Evolutionary conservation across 495 filamentous ascomycete genomes (phyloP).

Genomic region (Amorphotheca resinae): DNA sequence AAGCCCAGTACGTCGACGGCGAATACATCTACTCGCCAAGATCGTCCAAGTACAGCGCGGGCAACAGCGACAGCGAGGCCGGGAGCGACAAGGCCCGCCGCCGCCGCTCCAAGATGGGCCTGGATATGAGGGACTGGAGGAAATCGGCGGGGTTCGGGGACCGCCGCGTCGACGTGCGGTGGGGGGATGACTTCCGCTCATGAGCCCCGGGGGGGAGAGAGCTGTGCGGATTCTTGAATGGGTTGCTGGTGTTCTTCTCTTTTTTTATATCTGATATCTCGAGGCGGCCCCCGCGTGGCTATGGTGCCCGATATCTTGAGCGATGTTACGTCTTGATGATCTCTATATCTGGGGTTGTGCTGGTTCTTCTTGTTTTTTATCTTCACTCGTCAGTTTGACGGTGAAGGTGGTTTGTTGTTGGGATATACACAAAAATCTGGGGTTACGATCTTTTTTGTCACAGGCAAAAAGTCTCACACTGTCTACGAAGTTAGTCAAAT

Average conservation of each 20-base stretch:
- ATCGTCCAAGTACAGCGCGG: slow-evolving; percentile 12
- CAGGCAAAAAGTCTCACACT: too few relatives aligned
- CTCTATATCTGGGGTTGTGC: too few relatives aligned
- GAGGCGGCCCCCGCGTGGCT: too few relatives aligned
- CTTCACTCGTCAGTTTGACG: too few relatives aligned
- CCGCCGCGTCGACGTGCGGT: slow-evolving; percentile 14
- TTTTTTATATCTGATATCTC: too few relatives aligned
- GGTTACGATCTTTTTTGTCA: too few relatives aligned
- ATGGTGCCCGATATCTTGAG: slow-evolving; percentile 1
- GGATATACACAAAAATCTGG: too few relatives aligned
- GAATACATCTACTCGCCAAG: slow-evolving; percentile 60
- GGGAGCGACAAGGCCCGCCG: slow-evolving; percentile 24
- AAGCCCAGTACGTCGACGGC: slow-evolving; percentile 81
- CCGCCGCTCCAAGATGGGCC: slow-evolving; percentile 13
- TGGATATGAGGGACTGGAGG: slow-evolving; percentile 14
- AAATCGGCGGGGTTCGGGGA: slow-evolving; percentile 2
- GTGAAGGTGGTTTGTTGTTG: too few relatives aligned
- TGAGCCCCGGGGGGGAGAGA: background rate
- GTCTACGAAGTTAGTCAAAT: too few relatives aligned
- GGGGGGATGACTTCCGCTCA: slow-evolving; percentile 4
- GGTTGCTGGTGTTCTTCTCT: slow-evolving; percentile 1
- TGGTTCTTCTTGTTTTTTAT: too few relatives aligned
- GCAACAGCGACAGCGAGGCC: slow-evolving; percentile 14
- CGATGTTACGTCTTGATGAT: slow-evolving; percentile 3
- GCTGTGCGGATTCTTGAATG: background rate